phyloP scores from a whole-genome alignment of 2,329 filamentous ascomycete species.

The Amauroascus niger region DNA sequence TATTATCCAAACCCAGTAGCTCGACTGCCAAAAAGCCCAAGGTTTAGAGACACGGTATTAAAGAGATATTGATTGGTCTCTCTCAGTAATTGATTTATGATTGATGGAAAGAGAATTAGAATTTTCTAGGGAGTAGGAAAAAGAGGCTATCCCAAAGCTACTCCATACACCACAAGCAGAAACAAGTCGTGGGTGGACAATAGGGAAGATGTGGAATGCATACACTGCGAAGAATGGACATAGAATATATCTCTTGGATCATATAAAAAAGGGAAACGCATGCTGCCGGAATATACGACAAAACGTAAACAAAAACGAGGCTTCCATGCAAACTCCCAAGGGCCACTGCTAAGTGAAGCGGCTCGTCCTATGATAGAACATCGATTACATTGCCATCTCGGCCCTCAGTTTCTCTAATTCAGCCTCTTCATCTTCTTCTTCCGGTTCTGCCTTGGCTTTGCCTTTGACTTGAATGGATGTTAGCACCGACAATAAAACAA shows the following conservation, averaged over 20 bases:
- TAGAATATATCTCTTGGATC: not conserved
- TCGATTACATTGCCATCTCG: constrained; percentile 82
- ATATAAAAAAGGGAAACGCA: not conserved
- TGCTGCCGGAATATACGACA: not conserved
- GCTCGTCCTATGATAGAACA: not conserved
- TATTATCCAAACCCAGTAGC: not conserved
- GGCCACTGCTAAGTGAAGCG: not conserved
- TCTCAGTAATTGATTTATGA: too few species aligned
- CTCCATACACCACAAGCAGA: constrained; percentile 6
- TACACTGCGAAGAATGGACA: not conserved
- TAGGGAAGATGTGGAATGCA: not conserved
- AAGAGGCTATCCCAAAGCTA: not conserved
- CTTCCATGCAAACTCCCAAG: not conserved
- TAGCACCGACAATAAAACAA: not conserved
- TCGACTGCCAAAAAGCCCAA: too few species aligned
- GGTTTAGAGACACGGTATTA: too few species aligned
- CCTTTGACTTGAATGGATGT: constrained; percentile 32
- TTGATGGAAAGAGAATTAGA: not conserved
- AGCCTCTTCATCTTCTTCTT: constrained; percentile 92
- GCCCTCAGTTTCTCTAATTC: constrained; percentile 87
- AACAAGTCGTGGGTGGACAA: not conserved
- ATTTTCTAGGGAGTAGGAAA: constrained; percentile 2
- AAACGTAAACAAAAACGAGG: not conserved
- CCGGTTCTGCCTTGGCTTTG: constrained; percentile 42
- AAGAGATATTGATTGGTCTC: too few species aligned